A percentile compares a stretch with the other conserved stretches of the same genome.
These are phyloP conservation scores for Licmophora abbreviata DNA, from an alignment of 108 stramenopile species.

Conservation along the genomic window DNA sequence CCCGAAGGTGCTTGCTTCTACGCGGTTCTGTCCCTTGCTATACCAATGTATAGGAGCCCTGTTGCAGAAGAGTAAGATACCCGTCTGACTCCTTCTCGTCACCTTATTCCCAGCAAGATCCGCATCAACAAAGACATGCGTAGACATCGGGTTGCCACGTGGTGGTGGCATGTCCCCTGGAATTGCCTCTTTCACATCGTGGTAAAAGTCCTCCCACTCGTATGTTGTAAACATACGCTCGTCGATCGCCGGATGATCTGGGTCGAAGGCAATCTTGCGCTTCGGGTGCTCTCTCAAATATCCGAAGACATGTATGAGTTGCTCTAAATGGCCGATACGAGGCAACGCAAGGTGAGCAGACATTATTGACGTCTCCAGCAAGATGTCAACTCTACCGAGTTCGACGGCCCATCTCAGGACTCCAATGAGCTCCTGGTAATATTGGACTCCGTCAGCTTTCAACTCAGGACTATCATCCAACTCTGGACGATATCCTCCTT, in stretches of 20 bases:
- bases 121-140: conserved; percentile 23
- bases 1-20: conserved; percentile 31
- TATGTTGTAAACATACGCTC: neutral
- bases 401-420: conserved; percentile 27
- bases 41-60: conserved; percentile 19
- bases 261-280: neutral
- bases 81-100: conserved; percentile 28
- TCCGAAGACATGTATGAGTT: conserved; percentile 5
- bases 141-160: conserved; percentile 14
- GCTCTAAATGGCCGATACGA: conserved; percentile 8
- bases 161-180: conserved; percentile 18
- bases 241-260: neutral
- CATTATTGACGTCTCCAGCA: conserved; percentile 15
- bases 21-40: conserved; percentile 29
- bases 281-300: neutral
- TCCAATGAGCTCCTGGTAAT: conserved; percentile 24
- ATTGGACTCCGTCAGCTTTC: neutral
- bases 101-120: conserved; percentile 30
- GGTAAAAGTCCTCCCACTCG: conserved; percentile 8
- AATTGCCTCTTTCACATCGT: conserved; percentile 7
- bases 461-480: neutral
- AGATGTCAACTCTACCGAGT: conserved; percentile 22
- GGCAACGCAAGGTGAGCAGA: conserved; percentile 13
- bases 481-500: neutral
- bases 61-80: conserved; percentile 25